Evolutionary conservation across 2,329 filamentous ascomycete species (phyloP).

Genomic region (Colletotrichum orbiculare): DNA sequence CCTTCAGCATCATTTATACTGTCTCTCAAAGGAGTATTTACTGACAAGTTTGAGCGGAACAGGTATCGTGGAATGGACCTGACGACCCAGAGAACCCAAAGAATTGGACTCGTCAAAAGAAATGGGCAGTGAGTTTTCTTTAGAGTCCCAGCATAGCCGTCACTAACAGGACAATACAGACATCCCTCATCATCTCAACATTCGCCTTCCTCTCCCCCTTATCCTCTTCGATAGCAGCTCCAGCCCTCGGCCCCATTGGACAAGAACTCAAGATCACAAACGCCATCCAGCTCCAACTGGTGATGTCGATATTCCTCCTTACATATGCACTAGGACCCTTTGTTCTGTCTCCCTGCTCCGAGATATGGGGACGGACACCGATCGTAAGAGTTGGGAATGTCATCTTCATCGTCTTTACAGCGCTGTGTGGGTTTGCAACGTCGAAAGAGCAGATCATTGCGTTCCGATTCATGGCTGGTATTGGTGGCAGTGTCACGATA

Average conservation of each 20-base stretch:
- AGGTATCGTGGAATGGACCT: constrained; percentile 49
- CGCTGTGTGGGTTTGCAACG: constrained; percentile 56
- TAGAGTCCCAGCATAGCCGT: background rate
- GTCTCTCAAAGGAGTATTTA: background rate
- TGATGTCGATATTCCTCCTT: constrained; percentile 59
- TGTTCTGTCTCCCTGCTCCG: constrained; percentile 55
- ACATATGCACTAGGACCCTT: constrained; percentile 57
- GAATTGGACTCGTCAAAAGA: constrained; percentile 57
- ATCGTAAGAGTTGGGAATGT: constrained; percentile 51
- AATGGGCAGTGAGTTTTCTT: constrained; percentile 50
- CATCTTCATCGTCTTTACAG: constrained; percentile 48
- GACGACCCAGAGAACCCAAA: constrained; percentile 43
- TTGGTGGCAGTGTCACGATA: constrained; percentile 66
- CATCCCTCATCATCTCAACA: constrained; percentile 58
- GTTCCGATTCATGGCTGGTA: constrained; percentile 58
- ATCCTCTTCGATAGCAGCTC: constrained; percentile 58
- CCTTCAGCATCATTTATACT: background rate
- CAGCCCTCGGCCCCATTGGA: constrained; percentile 48
- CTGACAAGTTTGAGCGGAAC: background rate
- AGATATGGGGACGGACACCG: constrained; percentile 50
- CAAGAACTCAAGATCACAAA: constrained; percentile 53
- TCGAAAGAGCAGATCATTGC: constrained; percentile 54
- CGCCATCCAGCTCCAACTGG: constrained; percentile 53
- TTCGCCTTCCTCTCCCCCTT: constrained; percentile 65
- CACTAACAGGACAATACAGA: background rate